Conservation (phyloP, 176 grass and related monocot genomes). For the Oryza meyeriana region DNA sequence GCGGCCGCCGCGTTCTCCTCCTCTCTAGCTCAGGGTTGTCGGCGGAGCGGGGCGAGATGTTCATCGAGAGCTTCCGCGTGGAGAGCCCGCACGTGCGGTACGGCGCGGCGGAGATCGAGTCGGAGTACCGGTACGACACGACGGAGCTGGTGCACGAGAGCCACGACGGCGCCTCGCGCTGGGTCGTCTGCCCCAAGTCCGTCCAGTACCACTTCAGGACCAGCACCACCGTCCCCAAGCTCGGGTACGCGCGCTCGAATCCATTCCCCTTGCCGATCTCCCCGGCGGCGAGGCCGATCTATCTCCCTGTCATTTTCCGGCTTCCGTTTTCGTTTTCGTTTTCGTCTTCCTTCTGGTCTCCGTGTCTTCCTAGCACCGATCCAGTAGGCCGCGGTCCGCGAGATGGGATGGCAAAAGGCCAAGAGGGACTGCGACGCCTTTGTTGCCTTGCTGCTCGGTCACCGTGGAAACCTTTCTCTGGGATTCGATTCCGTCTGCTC, state of each 20-base stretch:
- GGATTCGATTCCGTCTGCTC: neutral
- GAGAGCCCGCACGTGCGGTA: slow-evolving; percentile 87
- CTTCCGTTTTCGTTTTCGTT: slow-evolving; percentile 8
- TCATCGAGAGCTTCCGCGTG: slow-evolving; percentile 93
- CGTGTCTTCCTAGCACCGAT: neutral
- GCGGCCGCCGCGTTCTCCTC: neutral
- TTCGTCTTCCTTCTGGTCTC: neutral
- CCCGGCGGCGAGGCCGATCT: neutral
- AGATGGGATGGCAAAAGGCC: neutral
- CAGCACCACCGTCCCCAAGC: slow-evolving; percentile 69
- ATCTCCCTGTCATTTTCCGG: neutral
- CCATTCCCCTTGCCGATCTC: neutral
- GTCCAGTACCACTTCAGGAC: slow-evolving; percentile 87
- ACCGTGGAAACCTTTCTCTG: slow-evolving; percentile 4
- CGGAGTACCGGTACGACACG: slow-evolving; percentile 88
- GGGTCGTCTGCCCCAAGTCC: slow-evolving; percentile 82
- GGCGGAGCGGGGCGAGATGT: slow-evolving; percentile 44
- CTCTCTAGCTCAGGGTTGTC: neutral
- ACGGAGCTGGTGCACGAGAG: slow-evolving; percentile 91
- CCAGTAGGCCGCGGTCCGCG: neutral
- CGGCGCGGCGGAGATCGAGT: slow-evolving; percentile 70
- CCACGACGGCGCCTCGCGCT: slow-evolving; percentile 64
- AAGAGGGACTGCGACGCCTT: neutral
- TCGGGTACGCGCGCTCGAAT: slow-evolving; percentile 48
- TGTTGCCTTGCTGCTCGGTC: neutral